Base-by-base conservation (phyloP, 2,329 filamentous ascomycete genomes). In the Coccinonectria pachysandricola region DNA sequence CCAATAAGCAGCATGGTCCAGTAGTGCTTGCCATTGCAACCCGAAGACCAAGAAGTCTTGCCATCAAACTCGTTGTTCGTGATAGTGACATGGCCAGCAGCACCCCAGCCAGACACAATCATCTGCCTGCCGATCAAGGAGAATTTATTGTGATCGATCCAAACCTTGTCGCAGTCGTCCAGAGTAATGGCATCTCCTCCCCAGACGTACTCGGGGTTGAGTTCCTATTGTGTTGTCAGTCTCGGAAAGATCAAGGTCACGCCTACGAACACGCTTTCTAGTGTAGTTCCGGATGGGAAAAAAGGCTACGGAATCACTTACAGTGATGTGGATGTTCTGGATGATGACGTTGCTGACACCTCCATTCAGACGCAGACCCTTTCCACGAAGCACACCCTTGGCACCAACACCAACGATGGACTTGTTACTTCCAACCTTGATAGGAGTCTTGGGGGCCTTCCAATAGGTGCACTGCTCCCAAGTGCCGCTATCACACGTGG, bases 401-500 rank as follows among this genome's bases (percentile, higher is more conserved):
- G 7, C 10, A 7, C 17, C 17, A 19, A 19, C 17, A 19, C 17
- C 17, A 10, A 19, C 17, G 17, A 19, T 7, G 7, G 17, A 19
- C 17, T 75, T 75, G 60, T 74, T 65, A 35, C 62, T 68, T 15
- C 49, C 52, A 37, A 75, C 59, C 7, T 54, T 61, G 42, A 73
- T 68, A 21, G 61, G 61, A 10, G 56, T 43, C 3, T 54, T 40
- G 33, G 59, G 66, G 19, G 68, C 67, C 21, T 64, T 70, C 51
- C 71, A 61, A 34, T 60, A 64, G 0, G 45, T 56, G 12, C 53
- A 64, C 3, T 53, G 50, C 4, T 11, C 16, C 34, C 24, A 68
- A 51, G 72, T 72, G 28, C 45, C 56, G 60, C 65, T 70, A 43
- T 60, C 45, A 43, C 71, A 54, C 49, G 68, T 57, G 52, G 73